Evolutionary conservation across 768 basidiomycete genomes (phyloP).

Genomic region (Mycena latifolia): DNA sequence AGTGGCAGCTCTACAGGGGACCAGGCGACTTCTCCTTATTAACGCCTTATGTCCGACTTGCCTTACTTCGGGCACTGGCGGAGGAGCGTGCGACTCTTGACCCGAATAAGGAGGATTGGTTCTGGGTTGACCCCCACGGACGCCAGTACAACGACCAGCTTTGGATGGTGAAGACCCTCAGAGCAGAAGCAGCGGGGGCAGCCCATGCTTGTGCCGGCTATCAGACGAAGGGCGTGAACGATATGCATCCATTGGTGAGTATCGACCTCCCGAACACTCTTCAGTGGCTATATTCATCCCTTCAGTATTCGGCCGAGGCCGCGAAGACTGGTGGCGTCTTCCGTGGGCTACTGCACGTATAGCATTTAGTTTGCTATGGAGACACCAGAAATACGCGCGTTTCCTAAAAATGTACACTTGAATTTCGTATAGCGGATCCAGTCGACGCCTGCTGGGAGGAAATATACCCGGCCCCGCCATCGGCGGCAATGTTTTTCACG

Average conservation of each 20-base stretch:
- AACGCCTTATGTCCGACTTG: slow-evolving; percentile 18
- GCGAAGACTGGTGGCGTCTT: slow-evolving; percentile 29
- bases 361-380: background rate
- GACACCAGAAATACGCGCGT: background rate
- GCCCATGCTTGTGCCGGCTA: slow-evolving; percentile 12
- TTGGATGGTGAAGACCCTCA: slow-evolving; percentile 28
- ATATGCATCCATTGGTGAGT: slow-evolving; percentile 29
- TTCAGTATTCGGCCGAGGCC: slow-evolving; percentile 21
- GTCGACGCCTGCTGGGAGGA: too few relatives aligned
- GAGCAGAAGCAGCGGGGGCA: slow-evolving; percentile 28
- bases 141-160: slow-evolving; percentile 3
- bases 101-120: slow-evolving; percentile 18
- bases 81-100: slow-evolving; percentile 24
- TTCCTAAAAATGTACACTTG: background rate
- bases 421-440: too few relatives aligned
- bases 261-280: background rate
- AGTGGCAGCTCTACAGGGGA: slow-evolving; percentile 29
- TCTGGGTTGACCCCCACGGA: background rate
- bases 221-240: slow-evolving; percentile 15
- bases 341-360: background rate
- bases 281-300: background rate
- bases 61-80: slow-evolving; percentile 21
- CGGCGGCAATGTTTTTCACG: too few relatives aligned
- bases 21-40: slow-evolving; percentile 27
- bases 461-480: too few relatives aligned